A percentile compares a stretch with the other conserved stretches of the same genome.
Evolutionary conservation across 129 eudicot species (phyloP).

Genomic region (Tagetes patula): DNA sequence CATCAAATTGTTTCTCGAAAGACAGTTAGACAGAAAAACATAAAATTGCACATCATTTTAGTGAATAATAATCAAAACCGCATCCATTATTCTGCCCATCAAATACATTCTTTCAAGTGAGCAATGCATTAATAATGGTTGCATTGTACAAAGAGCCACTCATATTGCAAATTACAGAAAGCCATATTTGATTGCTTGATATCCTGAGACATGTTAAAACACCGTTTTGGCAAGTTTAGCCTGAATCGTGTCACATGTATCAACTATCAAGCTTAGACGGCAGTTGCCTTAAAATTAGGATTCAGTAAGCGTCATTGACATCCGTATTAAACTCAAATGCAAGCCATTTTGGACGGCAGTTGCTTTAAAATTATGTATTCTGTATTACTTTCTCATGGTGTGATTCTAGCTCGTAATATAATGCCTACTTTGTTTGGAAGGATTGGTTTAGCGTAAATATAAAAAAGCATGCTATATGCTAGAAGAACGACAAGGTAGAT

Average conservation of each 20-base stretch:
- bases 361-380: background rate
- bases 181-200: constrained; percentile 24
- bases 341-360: no score
- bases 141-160: constrained; percentile 29
- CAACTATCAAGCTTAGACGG: no score
- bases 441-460: background rate
- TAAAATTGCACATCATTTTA: no score
- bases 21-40: no score
- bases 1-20: no score
- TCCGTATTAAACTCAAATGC: no score
- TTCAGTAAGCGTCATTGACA: no score
- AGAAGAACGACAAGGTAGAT: background rate
- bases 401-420: background rate
- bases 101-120: background rate
- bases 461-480: background rate
- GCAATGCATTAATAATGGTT: constrained; percentile 30
- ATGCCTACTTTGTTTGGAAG: background rate
- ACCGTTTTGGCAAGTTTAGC: no score
- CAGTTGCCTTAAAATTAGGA: no score
- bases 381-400: background rate
- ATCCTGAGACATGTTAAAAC: constrained; percentile 40
- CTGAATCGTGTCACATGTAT: no score
- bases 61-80: no score
- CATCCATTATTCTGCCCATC: no score
- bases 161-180: constrained; percentile 24